phyloP scores from a whole-genome alignment of 1,284 basidiomycete genomes.

The Boletus smithii region DNA sequence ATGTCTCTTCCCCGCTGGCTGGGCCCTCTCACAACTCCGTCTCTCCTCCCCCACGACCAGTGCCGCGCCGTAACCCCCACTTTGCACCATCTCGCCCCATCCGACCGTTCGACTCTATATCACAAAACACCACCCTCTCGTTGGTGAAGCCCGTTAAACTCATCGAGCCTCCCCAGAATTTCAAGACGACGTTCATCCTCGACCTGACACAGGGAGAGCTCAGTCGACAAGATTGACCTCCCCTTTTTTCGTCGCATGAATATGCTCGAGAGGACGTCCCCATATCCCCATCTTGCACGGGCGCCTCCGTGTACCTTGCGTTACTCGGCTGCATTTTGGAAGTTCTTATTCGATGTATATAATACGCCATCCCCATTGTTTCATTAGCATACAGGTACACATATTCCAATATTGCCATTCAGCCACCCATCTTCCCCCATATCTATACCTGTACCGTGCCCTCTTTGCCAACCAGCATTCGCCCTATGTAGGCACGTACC shows the following conservation, averaged over 20 bases:
- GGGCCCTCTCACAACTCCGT: conserved; percentile 33
- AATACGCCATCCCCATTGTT: conserved; percentile 15
- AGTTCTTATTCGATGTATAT: conserved; percentile 29
- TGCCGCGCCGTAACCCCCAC: conserved; percentile 42
- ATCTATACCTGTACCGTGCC: conserved; percentile 7
- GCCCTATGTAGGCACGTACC: not conserved
- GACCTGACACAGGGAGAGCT: conserved; percentile 79
- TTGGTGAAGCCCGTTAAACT: conserved; percentile 54
- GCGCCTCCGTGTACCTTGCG: not conserved
- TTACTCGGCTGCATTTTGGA: conserved; percentile 4
- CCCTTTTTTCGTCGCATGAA: too few species aligned
- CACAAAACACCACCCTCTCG: conserved; percentile 26
- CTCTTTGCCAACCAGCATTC: not conserved
- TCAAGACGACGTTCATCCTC: conserved; percentile 64
- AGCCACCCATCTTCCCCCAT: not conserved
- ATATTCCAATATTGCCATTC: conserved; percentile 7
- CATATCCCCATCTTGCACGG: too few species aligned
- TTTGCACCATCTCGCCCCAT: conserved; percentile 71
- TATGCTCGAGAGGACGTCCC: too few species aligned
- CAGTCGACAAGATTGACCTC: conserved; percentile 59
- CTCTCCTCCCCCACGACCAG: conserved; percentile 30
- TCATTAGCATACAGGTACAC: conserved; percentile 17
- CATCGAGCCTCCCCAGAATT: conserved; percentile 71
- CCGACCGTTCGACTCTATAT: conserved; percentile 68
- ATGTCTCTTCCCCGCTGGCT: conserved; percentile 62